A percentile compares a stretch with the other conserved stretches of the same genome.
phyloP scores from a whole-genome alignment of 73 alveolate species.

The Tetrahymena borealis region DNA sequence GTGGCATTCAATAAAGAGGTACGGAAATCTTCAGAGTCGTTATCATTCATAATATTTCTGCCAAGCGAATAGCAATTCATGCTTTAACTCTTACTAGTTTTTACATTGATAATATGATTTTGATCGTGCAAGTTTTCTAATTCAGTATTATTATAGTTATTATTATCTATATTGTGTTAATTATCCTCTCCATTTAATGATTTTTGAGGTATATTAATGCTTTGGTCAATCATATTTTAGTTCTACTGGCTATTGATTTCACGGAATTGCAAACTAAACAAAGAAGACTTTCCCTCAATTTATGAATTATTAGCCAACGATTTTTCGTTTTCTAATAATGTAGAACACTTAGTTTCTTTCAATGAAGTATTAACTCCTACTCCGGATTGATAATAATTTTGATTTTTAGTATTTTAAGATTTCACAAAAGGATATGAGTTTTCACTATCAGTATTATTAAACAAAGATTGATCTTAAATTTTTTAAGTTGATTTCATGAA shows the following conservation, averaged over 20 bases:
- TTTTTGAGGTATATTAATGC: background rate
- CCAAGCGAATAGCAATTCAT: background rate
- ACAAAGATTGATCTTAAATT: background rate
- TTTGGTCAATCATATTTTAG: background rate
- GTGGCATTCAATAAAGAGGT: background rate
- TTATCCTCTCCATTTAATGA: background rate
- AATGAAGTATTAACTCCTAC: background rate
- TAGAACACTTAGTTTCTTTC: background rate
- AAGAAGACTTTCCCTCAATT: background rate
- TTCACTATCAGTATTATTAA: background rate
- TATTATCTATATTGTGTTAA: background rate
- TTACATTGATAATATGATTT: background rate
- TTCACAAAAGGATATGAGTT: background rate
- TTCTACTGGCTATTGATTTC: background rate
- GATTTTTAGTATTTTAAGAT: background rate
- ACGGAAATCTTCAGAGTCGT: background rate
- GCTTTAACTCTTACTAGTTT: background rate
- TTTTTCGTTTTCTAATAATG: background rate
- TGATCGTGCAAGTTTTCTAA: background rate
- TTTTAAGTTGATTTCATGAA: background rate
- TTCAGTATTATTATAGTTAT: too few species aligned
- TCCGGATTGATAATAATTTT: background rate
- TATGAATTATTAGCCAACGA: background rate
- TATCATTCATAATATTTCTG: background rate
- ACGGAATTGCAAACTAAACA: background rate